Percentiles rank a stretch among this genome's conserved stretches.
phyloP scores from a whole-genome alignment of 345 rosid species.

The Brassica nigra region DNA sequence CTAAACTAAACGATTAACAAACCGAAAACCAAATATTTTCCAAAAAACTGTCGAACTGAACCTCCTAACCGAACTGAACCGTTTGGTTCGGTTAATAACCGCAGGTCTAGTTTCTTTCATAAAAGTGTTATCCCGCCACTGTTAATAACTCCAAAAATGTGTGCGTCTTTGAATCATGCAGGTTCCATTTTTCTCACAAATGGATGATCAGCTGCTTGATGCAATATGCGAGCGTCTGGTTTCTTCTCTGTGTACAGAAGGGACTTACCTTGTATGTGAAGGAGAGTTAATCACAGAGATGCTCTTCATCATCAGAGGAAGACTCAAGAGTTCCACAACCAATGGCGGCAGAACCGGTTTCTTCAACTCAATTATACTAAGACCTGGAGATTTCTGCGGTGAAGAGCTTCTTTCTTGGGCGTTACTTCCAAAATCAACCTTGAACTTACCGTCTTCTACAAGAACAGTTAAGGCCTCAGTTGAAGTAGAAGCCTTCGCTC shows the following conservation, averaged over 20 bases:
- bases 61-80: too few species aligned
- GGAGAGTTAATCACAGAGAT: constrained; percentile 91
- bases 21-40: too few species aligned
- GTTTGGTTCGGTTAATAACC: too few species aligned
- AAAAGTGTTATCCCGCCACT: not conserved
- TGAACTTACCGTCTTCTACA: constrained; percentile 85
- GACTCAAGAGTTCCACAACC: constrained; percentile 85
- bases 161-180: constrained; percentile 32
- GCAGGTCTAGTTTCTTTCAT: too few species aligned
- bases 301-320: constrained; percentile 90
- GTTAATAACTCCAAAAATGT: not conserved
- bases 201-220: constrained; percentile 95
- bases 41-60: too few species aligned
- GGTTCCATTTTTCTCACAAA: constrained; percentile 93
- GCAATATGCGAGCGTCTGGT: constrained; percentile 88
- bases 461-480: constrained; percentile 82
- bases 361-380: constrained; percentile 76
- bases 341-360: constrained; percentile 94
- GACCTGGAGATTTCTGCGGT: constrained; percentile 89
- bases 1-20: too few species aligned
- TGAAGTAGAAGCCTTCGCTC: constrained; percentile 92
- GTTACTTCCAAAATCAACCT: constrained; percentile 69
- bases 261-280: constrained; percentile 83
- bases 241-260: constrained; percentile 81
- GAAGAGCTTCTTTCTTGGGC: constrained; percentile 98